Conservation (phyloP, 805 yeast genomes). For the Kurtzmaniella fragi region DNA sequence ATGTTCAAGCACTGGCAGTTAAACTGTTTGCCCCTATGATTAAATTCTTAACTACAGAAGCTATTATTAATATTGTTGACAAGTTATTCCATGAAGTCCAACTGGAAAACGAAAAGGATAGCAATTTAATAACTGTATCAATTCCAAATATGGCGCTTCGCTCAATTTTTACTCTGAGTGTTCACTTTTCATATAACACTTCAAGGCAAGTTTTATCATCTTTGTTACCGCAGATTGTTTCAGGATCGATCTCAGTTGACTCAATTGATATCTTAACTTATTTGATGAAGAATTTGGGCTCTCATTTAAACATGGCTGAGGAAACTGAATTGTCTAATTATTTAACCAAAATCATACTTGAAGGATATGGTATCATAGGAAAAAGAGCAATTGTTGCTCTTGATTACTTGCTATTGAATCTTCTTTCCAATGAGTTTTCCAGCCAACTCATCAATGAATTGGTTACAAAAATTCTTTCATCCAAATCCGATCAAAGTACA, state of each 20-base stretch:
- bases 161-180: constrained; percentile 32
- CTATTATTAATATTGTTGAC: constrained; percentile 22
- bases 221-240: constrained; percentile 35
- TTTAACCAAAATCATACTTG: constrained; percentile 33
- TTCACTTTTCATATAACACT: constrained; percentile 18
- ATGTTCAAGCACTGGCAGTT: constrained; percentile 72
- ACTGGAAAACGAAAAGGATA: constrained; percentile 12
- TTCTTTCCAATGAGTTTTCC: constrained; percentile 10
- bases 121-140: constrained; percentile 36
- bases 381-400: constrained; percentile 48
- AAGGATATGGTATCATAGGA: constrained; percentile 40
- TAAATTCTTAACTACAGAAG: constrained; percentile 29
- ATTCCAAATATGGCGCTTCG: constrained; percentile 51
- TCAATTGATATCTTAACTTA: constrained; percentile 58
- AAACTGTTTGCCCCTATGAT: constrained; percentile 48
- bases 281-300: constrained; percentile 46
- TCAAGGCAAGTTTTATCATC: constrained; percentile 27
- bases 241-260: constrained; percentile 42
- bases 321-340: constrained; percentile 17
- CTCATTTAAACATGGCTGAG: constrained; percentile 32
- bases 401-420: constrained; percentile 33
- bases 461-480: not conserved
- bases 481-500: not conserved
- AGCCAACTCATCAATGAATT: not conserved
- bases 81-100: constrained; percentile 20